Evolutionary conservation across 1,284 basidiomycete species (phyloP), one percentile per base, ranked within the genome.

Genomic region (Taiwanofungus camphoratus): DNA sequence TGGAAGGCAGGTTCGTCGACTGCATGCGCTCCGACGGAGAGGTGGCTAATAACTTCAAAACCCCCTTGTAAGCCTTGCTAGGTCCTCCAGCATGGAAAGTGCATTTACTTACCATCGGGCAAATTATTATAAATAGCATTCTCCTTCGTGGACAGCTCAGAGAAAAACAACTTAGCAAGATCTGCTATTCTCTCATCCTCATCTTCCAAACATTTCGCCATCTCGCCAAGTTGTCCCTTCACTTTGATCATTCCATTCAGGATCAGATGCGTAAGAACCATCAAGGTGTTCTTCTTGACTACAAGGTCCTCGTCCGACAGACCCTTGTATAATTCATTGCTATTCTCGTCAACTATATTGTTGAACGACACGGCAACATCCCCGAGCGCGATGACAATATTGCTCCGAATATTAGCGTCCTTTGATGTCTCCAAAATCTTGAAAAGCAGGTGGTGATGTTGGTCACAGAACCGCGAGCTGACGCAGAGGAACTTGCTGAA

Each of bases 181-280:
- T 98, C 93, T 12, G 87, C 81, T 48, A 99, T 89, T 8, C 94
- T 72, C 44, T 74, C 74, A 50, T 98, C 95, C n/a, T 79, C 73
- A 65, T 99, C 94, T 64, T 98, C 92, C 16, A 99, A 68, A 59
- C 95, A 99, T 67, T 99, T 99, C 24, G 95, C 96, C 93, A 99
- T 97, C 72, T 98, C 96, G 24, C 96, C 95, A 3, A 98, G 73
- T 63, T 99, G 95, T 1, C 96, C 96, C 66, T 99, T 99, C 59
- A 98, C 95, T 65, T 99, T 99, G 73, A 97, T 92, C 95, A 98
- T 98, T 1, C 95, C 95, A 59, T 98, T 98, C 50, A 98, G 67
- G 59, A 99, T 99, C 50, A 99, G 68, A 65, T 99, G 94, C 3
- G 95, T 98, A 46, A 99, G 73, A 36, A 99, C 95, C 95, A 99